These are phyloP conservation scores for Amanita thiersii DNA, from an alignment of 768 basidiomycete species.

Conservation along the genomic window DNA sequence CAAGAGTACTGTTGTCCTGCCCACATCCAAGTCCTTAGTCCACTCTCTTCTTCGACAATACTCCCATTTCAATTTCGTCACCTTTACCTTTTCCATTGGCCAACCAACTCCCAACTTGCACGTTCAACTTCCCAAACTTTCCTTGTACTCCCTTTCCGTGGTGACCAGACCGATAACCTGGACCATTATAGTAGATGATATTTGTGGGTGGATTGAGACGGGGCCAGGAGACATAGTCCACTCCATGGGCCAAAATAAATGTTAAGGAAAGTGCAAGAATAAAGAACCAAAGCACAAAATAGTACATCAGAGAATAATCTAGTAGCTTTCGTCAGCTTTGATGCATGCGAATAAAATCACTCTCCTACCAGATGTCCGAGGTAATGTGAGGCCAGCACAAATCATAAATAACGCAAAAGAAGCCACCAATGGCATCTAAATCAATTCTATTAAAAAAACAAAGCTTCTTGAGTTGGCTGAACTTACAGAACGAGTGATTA, in stretches of 20 bases:
- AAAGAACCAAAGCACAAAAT: constrained; percentile 74
- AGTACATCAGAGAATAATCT: constrained; percentile 85
- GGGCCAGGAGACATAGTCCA: constrained; percentile 95
- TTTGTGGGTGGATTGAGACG: constrained; percentile 79
- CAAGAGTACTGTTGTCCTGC: too few relatives aligned
- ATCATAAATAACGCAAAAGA: constrained; percentile 86
- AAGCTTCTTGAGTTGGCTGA: background rate
- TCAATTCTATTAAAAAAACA: constrained; percentile 1
- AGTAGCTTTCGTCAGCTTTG: constrained; percentile 9
- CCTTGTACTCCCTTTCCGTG: constrained; percentile 66
- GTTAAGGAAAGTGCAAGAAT: constrained; percentile 51
- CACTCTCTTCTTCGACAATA: constrained; percentile 74
- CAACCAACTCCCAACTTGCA: constrained; percentile 16
- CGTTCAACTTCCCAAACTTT: constrained; percentile 11
- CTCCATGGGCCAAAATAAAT: constrained; percentile 80
- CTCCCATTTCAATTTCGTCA: constrained; percentile 30
- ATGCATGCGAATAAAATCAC: constrained; percentile 1
- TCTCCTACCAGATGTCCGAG: constrained; percentile 74
- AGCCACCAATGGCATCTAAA: constrained; percentile 76
- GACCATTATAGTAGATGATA: constrained; percentile 80
- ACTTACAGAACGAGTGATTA: constrained; percentile 76
- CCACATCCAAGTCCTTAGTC: constrained; percentile 33
- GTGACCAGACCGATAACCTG: constrained; percentile 72
- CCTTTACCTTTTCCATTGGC: constrained; percentile 12
- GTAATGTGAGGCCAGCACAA: constrained; percentile 76